A percentile compares a stretch with the other conserved stretches of the same genome.
These are phyloP conservation scores for Colletotrichum salicis DNA, from an alignment of 2,329 filamentous ascomycete species.

Conservation along the genomic window DNA sequence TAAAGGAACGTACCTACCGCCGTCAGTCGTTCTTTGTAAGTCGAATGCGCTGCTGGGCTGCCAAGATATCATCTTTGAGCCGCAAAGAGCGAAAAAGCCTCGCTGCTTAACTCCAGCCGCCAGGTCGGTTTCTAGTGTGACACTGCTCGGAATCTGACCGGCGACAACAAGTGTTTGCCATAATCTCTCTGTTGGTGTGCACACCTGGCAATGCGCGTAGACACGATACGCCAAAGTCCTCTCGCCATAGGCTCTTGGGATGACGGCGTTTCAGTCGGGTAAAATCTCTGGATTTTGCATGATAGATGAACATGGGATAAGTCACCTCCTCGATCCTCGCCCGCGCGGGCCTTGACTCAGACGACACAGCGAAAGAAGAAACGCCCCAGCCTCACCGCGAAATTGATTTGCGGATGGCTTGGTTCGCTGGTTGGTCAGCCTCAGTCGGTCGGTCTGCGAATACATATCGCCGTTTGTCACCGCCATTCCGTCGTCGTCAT, in stretches of 20 bases:
- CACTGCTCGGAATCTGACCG: neutral
- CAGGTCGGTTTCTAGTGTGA: neutral
- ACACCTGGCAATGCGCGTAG: neutral
- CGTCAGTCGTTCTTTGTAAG: neutral
- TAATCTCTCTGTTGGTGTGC: neutral
- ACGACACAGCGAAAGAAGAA: neutral
- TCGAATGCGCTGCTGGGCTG: neutral
- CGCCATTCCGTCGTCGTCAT: neutral
- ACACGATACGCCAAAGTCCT: neutral
- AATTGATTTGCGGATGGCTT: neutral
- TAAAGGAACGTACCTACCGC: neutral
- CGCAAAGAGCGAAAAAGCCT: neutral
- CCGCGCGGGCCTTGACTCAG: constrained; percentile 2
- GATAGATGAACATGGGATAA: neutral
- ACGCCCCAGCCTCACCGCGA: neutral
- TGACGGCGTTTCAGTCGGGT: constrained; percentile 3
- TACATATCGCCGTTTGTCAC: neutral
- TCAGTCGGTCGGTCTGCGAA: neutral
- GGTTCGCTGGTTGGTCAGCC: neutral
- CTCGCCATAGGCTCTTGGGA: neutral
- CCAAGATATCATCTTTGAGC: neutral
- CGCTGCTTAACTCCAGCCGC: neutral
- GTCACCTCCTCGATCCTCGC: neutral
- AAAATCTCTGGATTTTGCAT: neutral
- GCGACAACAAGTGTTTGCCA: neutral